phyloP scores from a whole-genome alignment of 257 asterid genomes.

The Forsythia viridissima region DNA sequence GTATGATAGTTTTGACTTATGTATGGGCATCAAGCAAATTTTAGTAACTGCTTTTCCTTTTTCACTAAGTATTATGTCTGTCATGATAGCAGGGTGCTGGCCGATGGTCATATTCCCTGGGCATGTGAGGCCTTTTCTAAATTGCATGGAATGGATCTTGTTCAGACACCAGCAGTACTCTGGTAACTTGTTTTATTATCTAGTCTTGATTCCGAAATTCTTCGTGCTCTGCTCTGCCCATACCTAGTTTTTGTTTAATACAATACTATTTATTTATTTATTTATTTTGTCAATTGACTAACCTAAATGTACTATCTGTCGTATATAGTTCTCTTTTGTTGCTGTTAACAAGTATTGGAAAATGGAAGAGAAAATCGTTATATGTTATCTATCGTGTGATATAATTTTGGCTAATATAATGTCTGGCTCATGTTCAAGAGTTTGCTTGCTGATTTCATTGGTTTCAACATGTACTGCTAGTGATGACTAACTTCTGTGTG shows the following conservation, averaged over 20 bases:
- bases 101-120: conserved; percentile 98
- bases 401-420: background rate
- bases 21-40: background rate
- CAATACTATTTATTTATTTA: too few species aligned
- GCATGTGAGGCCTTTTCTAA: conserved; percentile 95
- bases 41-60: background rate
- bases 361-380: too few species aligned
- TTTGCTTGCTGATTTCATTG: too few species aligned
- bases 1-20: background rate
- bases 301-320: too few species aligned
- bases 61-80: background rate
- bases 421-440: too few species aligned
- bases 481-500: too few species aligned
- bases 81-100: conserved; percentile 73
- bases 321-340: too few species aligned
- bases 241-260: background rate
- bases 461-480: too few species aligned
- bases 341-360: too few species aligned
- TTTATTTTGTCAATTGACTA: too few species aligned
- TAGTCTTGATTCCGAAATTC: background rate
- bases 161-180: conserved; percentile 56
- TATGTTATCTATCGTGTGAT: background rate
- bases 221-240: background rate
- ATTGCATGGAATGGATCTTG: conserved; percentile 63
- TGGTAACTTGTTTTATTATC: conserved; percentile 53